phyloP scores from a whole-genome alignment of 2,329 filamentous ascomycete genomes.

The Aphanoascus verrucosus region DNA sequence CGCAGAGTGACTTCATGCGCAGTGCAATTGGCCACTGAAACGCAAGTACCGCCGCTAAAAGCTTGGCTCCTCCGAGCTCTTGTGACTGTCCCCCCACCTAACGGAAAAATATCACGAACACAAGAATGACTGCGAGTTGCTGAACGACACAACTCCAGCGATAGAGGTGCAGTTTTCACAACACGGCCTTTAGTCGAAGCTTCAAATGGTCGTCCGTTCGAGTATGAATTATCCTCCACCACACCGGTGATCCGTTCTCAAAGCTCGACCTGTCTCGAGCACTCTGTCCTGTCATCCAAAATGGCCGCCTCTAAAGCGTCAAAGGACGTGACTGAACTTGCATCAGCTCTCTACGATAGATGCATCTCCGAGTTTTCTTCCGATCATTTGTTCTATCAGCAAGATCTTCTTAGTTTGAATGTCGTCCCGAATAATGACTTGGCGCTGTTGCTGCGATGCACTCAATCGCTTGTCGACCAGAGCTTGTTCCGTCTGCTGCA shows the following conservation, averaged over 20 bases:
- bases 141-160: neutral
- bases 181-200: neutral
- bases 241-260: conserved; percentile 22
- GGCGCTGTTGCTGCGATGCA: conserved; percentile 34
- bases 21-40: neutral
- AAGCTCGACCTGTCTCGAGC: conserved; percentile 1
- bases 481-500: conserved; percentile 39
- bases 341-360: conserved; percentile 37
- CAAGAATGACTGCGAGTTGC: neutral
- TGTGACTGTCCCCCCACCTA: conserved; percentile 7
- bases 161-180: neutral
- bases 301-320: conserved; percentile 20
- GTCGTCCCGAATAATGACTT: conserved; percentile 37
- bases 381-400: conserved; percentile 38
- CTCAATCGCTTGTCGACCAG: conserved; percentile 37
- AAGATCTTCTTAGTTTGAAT: conserved; percentile 35
- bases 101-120: conserved; percentile 1
- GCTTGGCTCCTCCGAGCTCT: conserved; percentile 1
- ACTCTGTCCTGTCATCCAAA: conserved; percentile 11
- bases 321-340: conserved; percentile 28
- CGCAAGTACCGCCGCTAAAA: conserved; percentile 2
- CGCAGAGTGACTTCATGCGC: conserved; percentile 13
- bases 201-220: conserved; percentile 14
- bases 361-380: conserved; percentile 31
- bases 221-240: conserved; percentile 26